Percentiles rank a stretch among this genome's conserved stretches.
phyloP scores from a whole-genome alignment of 495 filamentous ascomycete species.

The Aspergillus mulundensis region DNA sequence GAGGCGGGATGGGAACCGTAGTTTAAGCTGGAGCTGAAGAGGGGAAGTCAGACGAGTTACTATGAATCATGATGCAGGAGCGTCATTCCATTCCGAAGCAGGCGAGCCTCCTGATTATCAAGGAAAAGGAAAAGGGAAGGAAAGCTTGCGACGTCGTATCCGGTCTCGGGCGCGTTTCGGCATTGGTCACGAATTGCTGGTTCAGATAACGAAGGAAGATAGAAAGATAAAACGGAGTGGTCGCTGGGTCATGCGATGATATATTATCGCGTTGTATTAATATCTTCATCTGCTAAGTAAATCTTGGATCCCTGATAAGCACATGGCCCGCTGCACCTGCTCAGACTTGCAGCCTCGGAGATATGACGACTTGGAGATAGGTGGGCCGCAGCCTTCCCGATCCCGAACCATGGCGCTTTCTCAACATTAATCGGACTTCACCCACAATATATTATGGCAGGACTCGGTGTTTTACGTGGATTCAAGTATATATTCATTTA shows the following conservation, averaged over 20 bases:
- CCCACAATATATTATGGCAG: neutral
- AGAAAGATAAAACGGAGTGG: neutral
- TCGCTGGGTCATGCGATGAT: neutral
- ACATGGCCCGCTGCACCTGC: neutral
- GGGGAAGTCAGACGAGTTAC: neutral
- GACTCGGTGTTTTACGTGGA: neutral
- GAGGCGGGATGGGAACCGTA: neutral
- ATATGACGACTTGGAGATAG: neutral
- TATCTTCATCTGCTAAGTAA: neutral
- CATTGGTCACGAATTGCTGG: neutral
- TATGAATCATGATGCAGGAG: neutral
- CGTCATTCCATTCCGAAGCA: neutral
- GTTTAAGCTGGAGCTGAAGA: neutral
- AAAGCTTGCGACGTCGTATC: neutral
- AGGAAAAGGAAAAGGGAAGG: neutral
- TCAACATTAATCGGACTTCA: conserved; percentile 1
- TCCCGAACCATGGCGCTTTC: neutral
- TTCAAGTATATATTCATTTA: neutral
- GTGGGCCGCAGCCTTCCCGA: neutral
- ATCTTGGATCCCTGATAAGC: neutral
- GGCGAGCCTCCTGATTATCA: neutral
- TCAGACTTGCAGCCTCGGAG: neutral
- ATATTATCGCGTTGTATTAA: neutral
- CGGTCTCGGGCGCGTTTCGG: neutral
- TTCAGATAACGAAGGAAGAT: neutral